A percentile compares a stretch with the other conserved stretches of the same genome.
These are phyloP conservation scores for Thermomyces lanuginosus DNA, from an alignment of 2,329 filamentous ascomycete genomes.

Conservation along the genomic window DNA sequence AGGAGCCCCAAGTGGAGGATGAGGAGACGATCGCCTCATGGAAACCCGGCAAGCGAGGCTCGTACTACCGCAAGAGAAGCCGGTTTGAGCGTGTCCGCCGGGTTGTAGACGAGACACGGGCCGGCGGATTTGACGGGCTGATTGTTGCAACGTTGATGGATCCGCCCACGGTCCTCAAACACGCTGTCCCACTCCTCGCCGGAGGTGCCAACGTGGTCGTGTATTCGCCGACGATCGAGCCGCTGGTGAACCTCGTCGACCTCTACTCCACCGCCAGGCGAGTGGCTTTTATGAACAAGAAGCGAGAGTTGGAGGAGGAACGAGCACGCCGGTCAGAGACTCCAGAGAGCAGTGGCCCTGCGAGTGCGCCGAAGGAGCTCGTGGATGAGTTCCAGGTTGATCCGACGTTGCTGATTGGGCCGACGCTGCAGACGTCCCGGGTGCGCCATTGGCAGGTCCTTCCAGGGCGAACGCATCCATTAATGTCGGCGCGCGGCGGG, in stretches of 20 bases:
- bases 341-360: conserved; percentile 9
- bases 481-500: conserved; percentile 80
- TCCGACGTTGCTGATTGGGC: conserved; percentile 64
- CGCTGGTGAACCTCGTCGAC: conserved; percentile 61
- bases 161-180: conserved; percentile 54
- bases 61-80: conserved; percentile 76
- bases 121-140: conserved; percentile 67
- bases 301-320: conserved; percentile 14
- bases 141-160: conserved; percentile 74
- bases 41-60: conserved; percentile 69
- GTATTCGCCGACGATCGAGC: conserved; percentile 67
- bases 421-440: conserved; percentile 63
- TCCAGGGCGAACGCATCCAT: conserved; percentile 76
- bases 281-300: conserved; percentile 46
- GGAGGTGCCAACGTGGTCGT: conserved; percentile 75
- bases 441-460: conserved; percentile 78
- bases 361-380: conserved; percentile 9
- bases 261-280: conserved; percentile 67
- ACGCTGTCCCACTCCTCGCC: conserved; percentile 61
- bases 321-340: conserved; percentile 15
- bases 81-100: conserved; percentile 58
- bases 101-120: conserved; percentile 57
- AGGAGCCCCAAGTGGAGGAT: conserved; percentile 43
- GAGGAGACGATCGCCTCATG: conserved; percentile 48
- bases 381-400: conserved; percentile 70